phyloP scores from a whole-genome alignment of 495 filamentous ascomycete genomes.

The Bryoglossum gracile region DNA sequence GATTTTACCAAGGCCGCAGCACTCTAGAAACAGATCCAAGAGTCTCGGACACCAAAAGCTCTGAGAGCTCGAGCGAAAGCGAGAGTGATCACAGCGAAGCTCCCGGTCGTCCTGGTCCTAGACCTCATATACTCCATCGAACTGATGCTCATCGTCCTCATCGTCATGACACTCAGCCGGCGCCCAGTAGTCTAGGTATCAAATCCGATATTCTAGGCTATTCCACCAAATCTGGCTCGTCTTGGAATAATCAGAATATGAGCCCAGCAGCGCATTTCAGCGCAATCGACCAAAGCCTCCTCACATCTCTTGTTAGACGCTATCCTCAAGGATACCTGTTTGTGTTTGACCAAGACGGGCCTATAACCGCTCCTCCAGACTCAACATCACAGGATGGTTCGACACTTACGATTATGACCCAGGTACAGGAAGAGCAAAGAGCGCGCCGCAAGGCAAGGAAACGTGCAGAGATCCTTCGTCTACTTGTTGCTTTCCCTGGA shows the following conservation, averaged over 20 bases:
- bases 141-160: not conserved
- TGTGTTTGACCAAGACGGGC: slow-evolving; percentile 30
- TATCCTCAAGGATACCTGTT: slow-evolving; percentile 35
- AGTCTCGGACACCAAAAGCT: not conserved
- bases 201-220: slow-evolving; percentile 16
- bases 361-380: slow-evolving; percentile 15
- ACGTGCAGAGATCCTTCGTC: slow-evolving; percentile 6
- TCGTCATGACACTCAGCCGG: not conserved
- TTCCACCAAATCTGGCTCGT: slow-evolving; percentile 6
- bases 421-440: slow-evolving; percentile 15
- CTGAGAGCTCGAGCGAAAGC: slow-evolving; percentile 6
- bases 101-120: slow-evolving; percentile 6
- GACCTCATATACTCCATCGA: not conserved
- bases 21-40: slow-evolving; percentile 13
- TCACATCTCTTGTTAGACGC: slow-evolving; percentile 25
- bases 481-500: slow-evolving; percentile 11
- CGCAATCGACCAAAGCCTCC: slow-evolving; percentile 14
- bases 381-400: not conserved
- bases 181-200: not conserved
- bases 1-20: slow-evolving; percentile 18
- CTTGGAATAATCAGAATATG: slow-evolving; percentile 6
- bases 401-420: slow-evolving; percentile 13
- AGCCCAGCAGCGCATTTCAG: not conserved
- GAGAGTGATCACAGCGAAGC: slow-evolving; percentile 1
- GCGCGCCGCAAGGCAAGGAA: slow-evolving; percentile 7